These are phyloP conservation scores for Hapsidospora chrysogenum DNA, from an alignment of 495 filamentous ascomycete species.

Conservation along the genomic window DNA sequence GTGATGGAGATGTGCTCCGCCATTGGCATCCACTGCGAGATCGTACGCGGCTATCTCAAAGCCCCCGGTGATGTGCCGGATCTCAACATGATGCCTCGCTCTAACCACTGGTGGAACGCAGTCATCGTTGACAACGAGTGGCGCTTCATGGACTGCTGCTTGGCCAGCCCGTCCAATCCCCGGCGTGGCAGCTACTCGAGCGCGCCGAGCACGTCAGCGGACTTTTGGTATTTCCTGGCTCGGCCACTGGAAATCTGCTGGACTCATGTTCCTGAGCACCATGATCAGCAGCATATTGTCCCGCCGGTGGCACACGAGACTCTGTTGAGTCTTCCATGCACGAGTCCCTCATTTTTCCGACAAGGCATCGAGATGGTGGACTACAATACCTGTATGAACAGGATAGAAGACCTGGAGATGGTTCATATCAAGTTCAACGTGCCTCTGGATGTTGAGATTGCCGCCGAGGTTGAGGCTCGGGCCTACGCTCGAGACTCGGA, in stretches of 20 bases:
- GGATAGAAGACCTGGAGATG: conserved; percentile 82
- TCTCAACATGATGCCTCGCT: conserved; percentile 50
- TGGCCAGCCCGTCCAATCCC: conserved; percentile 83
- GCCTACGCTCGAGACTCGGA: conserved; percentile 67
- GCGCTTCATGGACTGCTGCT: conserved; percentile 90
- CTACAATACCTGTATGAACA: conserved; percentile 76
- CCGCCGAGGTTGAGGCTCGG: conserved; percentile 80
- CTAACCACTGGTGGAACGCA: conserved; percentile 98
- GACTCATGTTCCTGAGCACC: conserved; percentile 77
- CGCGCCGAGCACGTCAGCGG: conserved; percentile 47
- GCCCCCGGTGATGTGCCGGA: conserved; percentile 72
- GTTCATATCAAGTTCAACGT: conserved; percentile 77
- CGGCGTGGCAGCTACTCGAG: conserved; percentile 59
- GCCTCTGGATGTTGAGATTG: conserved; percentile 77
- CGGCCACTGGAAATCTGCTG: conserved; percentile 80
- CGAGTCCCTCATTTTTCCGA: conserved; percentile 79
- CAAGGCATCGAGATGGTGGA: conserved; percentile 63
- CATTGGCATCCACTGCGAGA: conserved; percentile 71
- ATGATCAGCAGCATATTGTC: conserved; percentile 81
- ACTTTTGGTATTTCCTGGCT: conserved; percentile 81
- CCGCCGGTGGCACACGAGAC: conserved; percentile 73
- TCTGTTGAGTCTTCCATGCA: conserved; percentile 67
- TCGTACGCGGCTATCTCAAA: conserved; percentile 80
- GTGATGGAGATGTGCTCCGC: conserved; percentile 89
- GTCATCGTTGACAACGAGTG: conserved; percentile 88